Conservation (phyloP, 169 alveolate species). For the Cryptosporidium parvum region DNA sequence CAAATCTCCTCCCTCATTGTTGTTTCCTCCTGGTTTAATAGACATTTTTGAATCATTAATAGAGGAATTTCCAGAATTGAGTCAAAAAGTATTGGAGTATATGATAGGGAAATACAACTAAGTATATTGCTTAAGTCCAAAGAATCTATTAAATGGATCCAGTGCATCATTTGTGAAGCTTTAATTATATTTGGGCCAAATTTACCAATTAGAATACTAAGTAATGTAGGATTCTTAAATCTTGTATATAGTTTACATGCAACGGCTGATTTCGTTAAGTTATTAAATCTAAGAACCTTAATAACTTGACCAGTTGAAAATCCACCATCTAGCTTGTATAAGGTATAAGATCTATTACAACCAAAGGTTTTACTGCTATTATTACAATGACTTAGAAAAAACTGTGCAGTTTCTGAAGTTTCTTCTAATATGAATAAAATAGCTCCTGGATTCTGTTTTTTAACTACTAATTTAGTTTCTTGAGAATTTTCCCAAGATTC, state of each 20-base stretch:
- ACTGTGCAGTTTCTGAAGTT: constrained; percentile 55
- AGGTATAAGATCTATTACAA: constrained; percentile 32
- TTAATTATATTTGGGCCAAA: constrained; percentile 67
- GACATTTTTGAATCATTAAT: constrained; percentile 32
- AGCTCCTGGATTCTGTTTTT: constrained; percentile 52
- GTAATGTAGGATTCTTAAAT: constrained; percentile 2
- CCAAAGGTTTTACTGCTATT: constrained; percentile 17
- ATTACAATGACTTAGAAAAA: constrained; percentile 24
- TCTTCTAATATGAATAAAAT: constrained; percentile 53
- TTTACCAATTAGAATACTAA: constrained; percentile 14
- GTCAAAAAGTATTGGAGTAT: constrained; percentile 42
- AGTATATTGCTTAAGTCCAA: constrained; percentile 7
- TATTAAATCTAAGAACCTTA: constrained; percentile 23
- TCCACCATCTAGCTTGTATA: constrained; percentile 27
- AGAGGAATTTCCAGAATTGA: constrained; percentile 41
- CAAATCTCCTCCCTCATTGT: constrained; percentile 44
- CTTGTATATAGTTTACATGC: constrained; percentile 39
- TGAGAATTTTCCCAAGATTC: not conserved
- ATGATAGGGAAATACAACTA: constrained; percentile 22
- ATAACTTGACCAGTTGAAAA: constrained; percentile 14
- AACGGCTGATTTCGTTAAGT: constrained; percentile 36
- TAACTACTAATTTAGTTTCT: not conserved
- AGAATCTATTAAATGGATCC: constrained; percentile 39
- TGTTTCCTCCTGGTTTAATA: constrained; percentile 26
- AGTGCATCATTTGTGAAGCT: constrained; percentile 25